Percentiles rank a stretch among this genome's conserved stretches.
phyloP scores from a whole-genome alignment of 1,284 basidiomycete genomes.

The Leccinum subfulvum region DNA sequence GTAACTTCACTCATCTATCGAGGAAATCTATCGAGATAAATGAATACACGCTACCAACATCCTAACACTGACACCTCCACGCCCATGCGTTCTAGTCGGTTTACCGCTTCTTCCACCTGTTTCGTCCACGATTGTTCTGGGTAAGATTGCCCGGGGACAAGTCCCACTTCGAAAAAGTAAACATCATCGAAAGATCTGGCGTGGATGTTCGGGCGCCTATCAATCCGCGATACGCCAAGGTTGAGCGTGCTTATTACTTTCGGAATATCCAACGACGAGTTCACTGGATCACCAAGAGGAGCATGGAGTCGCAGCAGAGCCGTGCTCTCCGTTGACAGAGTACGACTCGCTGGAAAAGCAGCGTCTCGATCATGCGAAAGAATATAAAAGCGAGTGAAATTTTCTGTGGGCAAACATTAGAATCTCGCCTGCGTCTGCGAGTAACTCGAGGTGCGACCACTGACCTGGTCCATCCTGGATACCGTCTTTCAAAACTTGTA shows the following conservation, averaged over 20 bases:
- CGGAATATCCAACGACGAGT: constrained; percentile 15
- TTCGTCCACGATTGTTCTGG: constrained; percentile 19
- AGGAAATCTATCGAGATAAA: background rate
- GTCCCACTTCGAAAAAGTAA: constrained; percentile 56
- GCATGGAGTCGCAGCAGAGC: constrained; percentile 42
- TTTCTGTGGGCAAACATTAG: constrained; percentile 40
- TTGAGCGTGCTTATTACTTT: constrained; percentile 23
- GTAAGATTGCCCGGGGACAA: constrained; percentile 13
- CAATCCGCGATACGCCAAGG: constrained; percentile 46
- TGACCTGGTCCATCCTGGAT: constrained; percentile 64
- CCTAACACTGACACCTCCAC: constrained; percentile 38
- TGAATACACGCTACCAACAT: constrained; percentile 37
- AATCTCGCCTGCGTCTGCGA: background rate
- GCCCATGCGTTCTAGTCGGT: constrained; percentile 16
- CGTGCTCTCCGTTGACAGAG: constrained; percentile 22
- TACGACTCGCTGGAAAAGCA: constrained; percentile 23
- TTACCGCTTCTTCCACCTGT: constrained; percentile 19
- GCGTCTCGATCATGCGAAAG: constrained; percentile 39
- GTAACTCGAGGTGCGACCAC: background rate
- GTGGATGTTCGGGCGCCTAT: constrained; percentile 56
- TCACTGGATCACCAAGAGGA: background rate
- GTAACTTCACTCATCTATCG: background rate
- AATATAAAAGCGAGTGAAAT: constrained; percentile 65
- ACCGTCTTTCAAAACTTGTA: constrained; percentile 55
- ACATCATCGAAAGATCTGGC: constrained; percentile 53